Evolutionary conservation across 2,329 filamentous ascomycete species (phyloP).

Genomic region (Sporothrix protearum): DNA sequence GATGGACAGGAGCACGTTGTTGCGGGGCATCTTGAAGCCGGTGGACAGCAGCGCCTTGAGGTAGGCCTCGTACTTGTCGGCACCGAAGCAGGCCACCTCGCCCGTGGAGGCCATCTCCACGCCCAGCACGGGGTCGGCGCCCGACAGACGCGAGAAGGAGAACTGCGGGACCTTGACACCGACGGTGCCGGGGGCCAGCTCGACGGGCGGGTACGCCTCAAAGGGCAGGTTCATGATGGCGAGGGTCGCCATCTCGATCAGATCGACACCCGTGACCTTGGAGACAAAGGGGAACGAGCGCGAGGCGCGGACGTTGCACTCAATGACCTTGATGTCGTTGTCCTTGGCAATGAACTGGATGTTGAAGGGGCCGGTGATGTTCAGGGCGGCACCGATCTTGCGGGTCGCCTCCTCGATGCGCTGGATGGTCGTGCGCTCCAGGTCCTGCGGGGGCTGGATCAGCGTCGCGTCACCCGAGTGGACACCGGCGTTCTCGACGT

Average conservation of each 20-base stretch:
- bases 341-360: slow-evolving; percentile 99
- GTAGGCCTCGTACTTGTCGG: slow-evolving; percentile 96
- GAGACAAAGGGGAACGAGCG: slow-evolving; percentile 97
- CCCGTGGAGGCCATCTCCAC: slow-evolving; percentile 99
- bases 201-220: slow-evolving; percentile 72
- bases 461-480: slow-evolving; percentile 97
- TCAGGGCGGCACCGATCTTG: slow-evolving; percentile 91
- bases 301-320: slow-evolving; percentile 96
- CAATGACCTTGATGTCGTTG: slow-evolving; percentile 99
- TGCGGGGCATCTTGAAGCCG: slow-evolving; percentile 92
- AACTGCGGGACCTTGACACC: slow-evolving; percentile 98
- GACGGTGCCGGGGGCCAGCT: slow-evolving; percentile 75
- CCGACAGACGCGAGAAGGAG: slow-evolving; percentile 94
- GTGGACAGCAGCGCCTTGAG: slow-evolving; percentile 94
- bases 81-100: slow-evolving; percentile 94
- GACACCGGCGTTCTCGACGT: slow-evolving; percentile 97
- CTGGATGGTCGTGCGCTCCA: slow-evolving; percentile 81
- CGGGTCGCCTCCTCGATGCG: slow-evolving; percentile 91
- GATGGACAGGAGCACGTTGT: slow-evolving; percentile 91
- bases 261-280: slow-evolving; percentile 95
- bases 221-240: slow-evolving; percentile 87
- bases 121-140: slow-evolving; percentile 91
- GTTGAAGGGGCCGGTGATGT: slow-evolving; percentile 95
- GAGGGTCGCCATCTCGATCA: slow-evolving; percentile 98
- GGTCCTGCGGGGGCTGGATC: slow-evolving; percentile 89